phyloP scores from a whole-genome alignment of 345 rosid genomes.

The Gossypium arboreum region DNA sequence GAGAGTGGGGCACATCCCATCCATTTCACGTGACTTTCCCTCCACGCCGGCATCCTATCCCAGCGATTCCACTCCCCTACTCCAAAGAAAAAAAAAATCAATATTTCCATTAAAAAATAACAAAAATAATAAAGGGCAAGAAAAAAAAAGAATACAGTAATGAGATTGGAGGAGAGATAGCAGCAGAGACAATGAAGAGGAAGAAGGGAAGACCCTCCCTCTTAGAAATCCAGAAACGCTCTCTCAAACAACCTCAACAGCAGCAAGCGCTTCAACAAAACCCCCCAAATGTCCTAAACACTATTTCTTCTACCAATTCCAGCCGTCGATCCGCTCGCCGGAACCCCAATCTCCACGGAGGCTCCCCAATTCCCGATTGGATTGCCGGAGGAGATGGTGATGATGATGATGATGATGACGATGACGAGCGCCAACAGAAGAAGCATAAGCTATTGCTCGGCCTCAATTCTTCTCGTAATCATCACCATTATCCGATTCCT shows the following conservation, averaged over 20 bases:
- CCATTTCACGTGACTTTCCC: slow-evolving; percentile 24
- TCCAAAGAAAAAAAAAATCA: background rate
- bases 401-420: slow-evolving; percentile 64
- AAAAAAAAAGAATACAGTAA: slow-evolving; percentile 13
- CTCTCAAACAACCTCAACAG: slow-evolving; percentile 52
- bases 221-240: slow-evolving; percentile 84
- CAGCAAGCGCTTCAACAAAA: slow-evolving; percentile 27
- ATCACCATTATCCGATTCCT: slow-evolving; percentile 23
- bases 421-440: slow-evolving; percentile 74
- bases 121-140: slow-evolving; percentile 23
- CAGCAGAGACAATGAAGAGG: slow-evolving; percentile 63
- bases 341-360: slow-evolving; percentile 37
- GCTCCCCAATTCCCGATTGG: slow-evolving; percentile 26
- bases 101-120: background rate
- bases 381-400: slow-evolving; percentile 43
- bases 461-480: slow-evolving; percentile 43
- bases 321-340: slow-evolving; percentile 56
- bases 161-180: slow-evolving; percentile 41
- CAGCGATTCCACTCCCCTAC: slow-evolving; percentile 24
- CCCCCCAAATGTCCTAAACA: slow-evolving; percentile 45
- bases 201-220: slow-evolving; percentile 97
- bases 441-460: slow-evolving; percentile 69
- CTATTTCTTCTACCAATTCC: slow-evolving; percentile 41
- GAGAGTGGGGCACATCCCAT: background rate
- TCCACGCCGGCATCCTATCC: slow-evolving; percentile 18